Evolutionary conservation across 352 stramenopile species (phyloP), one percentile per base, ranked within the genome.

Genomic region (Globisporangium spinosum): DNA sequence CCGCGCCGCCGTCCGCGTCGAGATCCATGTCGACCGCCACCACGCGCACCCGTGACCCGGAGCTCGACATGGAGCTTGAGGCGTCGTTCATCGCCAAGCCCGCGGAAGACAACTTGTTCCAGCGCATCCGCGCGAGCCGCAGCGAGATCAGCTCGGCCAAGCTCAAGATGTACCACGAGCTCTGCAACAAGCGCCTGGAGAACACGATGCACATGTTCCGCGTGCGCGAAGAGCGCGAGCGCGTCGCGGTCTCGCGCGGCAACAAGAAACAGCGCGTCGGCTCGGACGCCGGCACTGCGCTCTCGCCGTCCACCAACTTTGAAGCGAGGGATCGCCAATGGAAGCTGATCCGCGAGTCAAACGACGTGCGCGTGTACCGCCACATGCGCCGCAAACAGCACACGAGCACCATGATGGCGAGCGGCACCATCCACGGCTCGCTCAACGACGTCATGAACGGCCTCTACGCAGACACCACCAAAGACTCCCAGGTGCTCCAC

Each of bases 361-460:
- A 76, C 40, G 81, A 90, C 54, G 81, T 93, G 56, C 69, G 80
- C 23, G 85, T 91, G 3, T 90, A 84, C 58, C 77, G 83, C 15
- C 67, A 79, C 32, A 76, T 77, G 7, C 72, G 66, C 23, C 77
- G 80, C 13, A 78, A 78, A 29, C 62, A 79, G 57, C 82, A 72
- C 54, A 83, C 74, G 45, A 78, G 67, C 43, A 79, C 77, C 2
- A 80, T 93, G 47, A 75, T 91, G 70, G 85, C 85, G 17, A 70
- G 77, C 54, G 85, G 85, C 10, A 82, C 85, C 9, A 62, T 93
- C 12, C 83, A 88, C 54, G 85, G 83, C 32, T 76, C 83, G 34
- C 72, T 93, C 4, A 73, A 62, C 20, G 85, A 93, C 70, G 76
- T 91, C 69, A 88, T 91, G 83, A 89, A 90, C 66, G 85, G 85